Evolutionary conservation across 2,329 filamentous ascomycete species (phyloP), one percentile per base, ranked within the genome.

Genomic region (Microdochium nivale): DNA sequence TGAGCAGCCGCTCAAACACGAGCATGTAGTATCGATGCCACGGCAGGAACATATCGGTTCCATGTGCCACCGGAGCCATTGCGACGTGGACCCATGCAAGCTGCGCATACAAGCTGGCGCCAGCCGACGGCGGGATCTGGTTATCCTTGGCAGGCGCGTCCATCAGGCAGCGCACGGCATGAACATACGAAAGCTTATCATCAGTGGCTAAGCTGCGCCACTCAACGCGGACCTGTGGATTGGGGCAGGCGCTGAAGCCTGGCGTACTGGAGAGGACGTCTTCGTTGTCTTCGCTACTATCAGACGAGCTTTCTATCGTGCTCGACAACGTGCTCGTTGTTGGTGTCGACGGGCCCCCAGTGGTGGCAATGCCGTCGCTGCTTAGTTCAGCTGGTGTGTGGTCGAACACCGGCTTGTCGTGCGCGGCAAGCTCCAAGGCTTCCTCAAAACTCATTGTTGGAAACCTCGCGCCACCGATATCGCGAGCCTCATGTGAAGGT

Each of bases 1-100:
- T 62, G 10, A 66, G 55, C 19, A 62, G 49, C 54, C 63, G 60
- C 54, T 65, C 62, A 40, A 65, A 59, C 23, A 59, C 58, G 59
- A 61, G 65, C 14, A 62, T 53, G 55, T 59, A 66, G 59, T 66
- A 66, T 1, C 64, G 63, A 51, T 66, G 64, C 64, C 64, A 66
- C 19, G 65, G 47, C 3, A 66, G 60, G 52, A 66, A 66, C 24
- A 60, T 62, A 54, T 59, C 62, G 50, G 54, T 56, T 52, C 61
- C 62, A 60, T 67, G 65, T 33, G 66, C 64, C 53, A 61, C 60
- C 46, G 61, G 59, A 10, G 63, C 55, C 49, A 64, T 61, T 30
- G 54, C 51, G 55, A 67, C 64, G 56, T 67, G 65, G 1, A 65
- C 52, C 14, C 58, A 60, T 3, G 63, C 61, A 35, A 67, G 54